Evolutionary conservation across 2,329 filamentous ascomycete genomes (phyloP).

Genomic region (Colletotrichum shisoi): DNA sequence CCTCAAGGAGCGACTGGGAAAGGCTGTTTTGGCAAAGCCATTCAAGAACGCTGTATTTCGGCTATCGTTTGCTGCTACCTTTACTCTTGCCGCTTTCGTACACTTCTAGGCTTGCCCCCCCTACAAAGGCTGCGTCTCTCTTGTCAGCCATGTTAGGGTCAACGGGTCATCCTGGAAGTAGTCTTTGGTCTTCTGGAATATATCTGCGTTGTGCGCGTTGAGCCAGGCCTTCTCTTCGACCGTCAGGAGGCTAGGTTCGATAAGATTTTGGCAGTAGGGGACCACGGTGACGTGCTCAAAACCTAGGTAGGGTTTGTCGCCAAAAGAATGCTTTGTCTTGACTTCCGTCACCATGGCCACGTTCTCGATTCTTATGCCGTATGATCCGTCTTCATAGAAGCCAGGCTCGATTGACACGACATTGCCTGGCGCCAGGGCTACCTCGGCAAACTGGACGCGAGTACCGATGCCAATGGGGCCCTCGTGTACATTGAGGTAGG

Average conservation of each 20-base stretch:
- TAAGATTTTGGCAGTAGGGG: slow-evolving; percentile 88
- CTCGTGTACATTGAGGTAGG: slow-evolving; percentile 95
- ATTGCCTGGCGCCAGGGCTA: slow-evolving; percentile 87
- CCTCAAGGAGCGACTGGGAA: slow-evolving; percentile 46
- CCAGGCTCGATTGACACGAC: slow-evolving; percentile 96
- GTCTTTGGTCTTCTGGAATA: slow-evolving; percentile 79
- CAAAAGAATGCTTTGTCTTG: slow-evolving; percentile 86
- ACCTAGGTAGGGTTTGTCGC: slow-evolving; percentile 90
- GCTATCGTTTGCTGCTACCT: slow-evolving; percentile 72
- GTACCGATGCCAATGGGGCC: slow-evolving; percentile 96
- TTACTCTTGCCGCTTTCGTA: slow-evolving; percentile 67
- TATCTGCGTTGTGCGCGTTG: slow-evolving; percentile 82
- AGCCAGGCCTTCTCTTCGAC: slow-evolving; percentile 82
- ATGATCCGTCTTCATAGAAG: slow-evolving; percentile 94
- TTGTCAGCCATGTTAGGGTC: slow-evolving; percentile 80
- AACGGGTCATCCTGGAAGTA: slow-evolving; percentile 77
- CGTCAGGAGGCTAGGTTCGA: slow-evolving; percentile 77
- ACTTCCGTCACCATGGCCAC: slow-evolving; percentile 89
- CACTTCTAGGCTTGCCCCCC: slow-evolving; percentile 51
- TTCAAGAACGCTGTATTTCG: slow-evolving; percentile 36
- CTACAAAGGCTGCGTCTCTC: slow-evolving; percentile 76
- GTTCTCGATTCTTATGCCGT: slow-evolving; percentile 96
- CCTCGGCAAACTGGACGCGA: slow-evolving; percentile 87
- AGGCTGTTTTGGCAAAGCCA: slow-evolving; percentile 30
- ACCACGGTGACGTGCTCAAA: slow-evolving; percentile 99